Evolutionary conservation across 768 basidiomycete species (phyloP).

Genomic region (Polyporus arcularius): DNA sequence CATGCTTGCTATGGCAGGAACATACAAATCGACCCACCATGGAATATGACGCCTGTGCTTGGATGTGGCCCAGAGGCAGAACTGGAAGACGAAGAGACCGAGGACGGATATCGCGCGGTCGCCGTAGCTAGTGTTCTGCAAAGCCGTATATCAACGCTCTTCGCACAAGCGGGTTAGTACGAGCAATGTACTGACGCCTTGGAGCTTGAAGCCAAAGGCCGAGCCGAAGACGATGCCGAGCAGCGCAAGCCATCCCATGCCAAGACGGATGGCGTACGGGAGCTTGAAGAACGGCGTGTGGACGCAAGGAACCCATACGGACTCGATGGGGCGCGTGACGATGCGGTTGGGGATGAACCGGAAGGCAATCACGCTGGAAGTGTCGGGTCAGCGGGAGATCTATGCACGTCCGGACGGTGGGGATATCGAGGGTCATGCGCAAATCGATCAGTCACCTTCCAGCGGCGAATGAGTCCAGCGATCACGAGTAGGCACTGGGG

Average conservation of each 20-base stretch:
- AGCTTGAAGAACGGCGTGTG: slow-evolving; percentile 67
- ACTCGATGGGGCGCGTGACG: slow-evolving; percentile 68
- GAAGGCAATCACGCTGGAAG: slow-evolving; percentile 66
- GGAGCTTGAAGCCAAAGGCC: slow-evolving; percentile 77
- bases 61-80: slow-evolving; percentile 70
- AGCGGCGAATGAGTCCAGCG: too few species aligned
- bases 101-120: slow-evolving; percentile 83
- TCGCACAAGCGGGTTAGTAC: not conserved
- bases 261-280: slow-evolving; percentile 53
- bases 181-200: slow-evolving; percentile 42
- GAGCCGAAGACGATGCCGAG: slow-evolving; percentile 81
- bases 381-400: not conserved
- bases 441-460: too few species aligned
- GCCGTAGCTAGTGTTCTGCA: slow-evolving; percentile 64
- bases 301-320: slow-evolving; percentile 68
- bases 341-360: slow-evolving; percentile 77
- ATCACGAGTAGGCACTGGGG: too few species aligned
- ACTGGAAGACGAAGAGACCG: slow-evolving; percentile 80
- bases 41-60: slow-evolving; percentile 62
- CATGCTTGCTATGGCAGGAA: not conserved
- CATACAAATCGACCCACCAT: slow-evolving; percentile 56
- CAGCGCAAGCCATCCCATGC: slow-evolving; percentile 76
- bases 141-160: slow-evolving; percentile 18
- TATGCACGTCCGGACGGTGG: too few species aligned
- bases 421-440: too few species aligned